phyloP scores from a whole-genome alignment of 2,329 filamentous ascomycete species.

The Tricladium varicosporioides region DNA sequence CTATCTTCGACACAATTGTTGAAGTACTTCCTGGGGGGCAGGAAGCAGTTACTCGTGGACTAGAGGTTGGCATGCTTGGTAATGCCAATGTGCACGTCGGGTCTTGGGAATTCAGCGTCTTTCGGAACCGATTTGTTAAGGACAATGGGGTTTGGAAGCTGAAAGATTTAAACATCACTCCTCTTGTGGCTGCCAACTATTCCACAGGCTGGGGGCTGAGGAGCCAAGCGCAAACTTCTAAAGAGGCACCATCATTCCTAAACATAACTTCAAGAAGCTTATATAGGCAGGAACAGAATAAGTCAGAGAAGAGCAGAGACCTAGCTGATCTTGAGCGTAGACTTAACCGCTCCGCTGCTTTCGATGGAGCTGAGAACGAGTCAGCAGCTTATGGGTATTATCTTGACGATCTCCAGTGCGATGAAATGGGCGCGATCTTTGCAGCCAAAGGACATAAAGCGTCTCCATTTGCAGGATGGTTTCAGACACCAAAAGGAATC shows the following conservation, averaged over 20 bases:
- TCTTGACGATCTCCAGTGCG: conserved; percentile 5
- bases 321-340: conserved; percentile 4
- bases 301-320: neutral
- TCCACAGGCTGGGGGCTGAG: conserved; percentile 8
- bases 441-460: conserved; percentile 6
- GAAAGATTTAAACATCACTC: conserved; percentile 7
- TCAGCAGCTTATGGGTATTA: conserved; percentile 9
- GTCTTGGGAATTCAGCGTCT: conserved; percentile 9
- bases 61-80: conserved; percentile 8
- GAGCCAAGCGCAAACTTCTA: neutral
- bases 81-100: neutral
- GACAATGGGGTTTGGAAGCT: conserved; percentile 8
- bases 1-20: conserved; percentile 1
- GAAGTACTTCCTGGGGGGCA: conserved; percentile 1
- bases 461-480: conserved; percentile 7
- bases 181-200: conserved; percentile 4
- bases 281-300: neutral
- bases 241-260: neutral
- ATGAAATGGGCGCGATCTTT: neutral
- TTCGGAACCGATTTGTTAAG: conserved; percentile 7
- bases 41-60: conserved; percentile 3
- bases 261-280: neutral
- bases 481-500: conserved; percentile 2
- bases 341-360: conserved; percentile 1
- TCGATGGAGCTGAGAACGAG: conserved; percentile 6